Evolutionary conservation across 2,329 filamentous ascomycete genomes (phyloP), one percentile per base, ranked within the genome.

Genomic region (Fusarium falciforme): DNA sequence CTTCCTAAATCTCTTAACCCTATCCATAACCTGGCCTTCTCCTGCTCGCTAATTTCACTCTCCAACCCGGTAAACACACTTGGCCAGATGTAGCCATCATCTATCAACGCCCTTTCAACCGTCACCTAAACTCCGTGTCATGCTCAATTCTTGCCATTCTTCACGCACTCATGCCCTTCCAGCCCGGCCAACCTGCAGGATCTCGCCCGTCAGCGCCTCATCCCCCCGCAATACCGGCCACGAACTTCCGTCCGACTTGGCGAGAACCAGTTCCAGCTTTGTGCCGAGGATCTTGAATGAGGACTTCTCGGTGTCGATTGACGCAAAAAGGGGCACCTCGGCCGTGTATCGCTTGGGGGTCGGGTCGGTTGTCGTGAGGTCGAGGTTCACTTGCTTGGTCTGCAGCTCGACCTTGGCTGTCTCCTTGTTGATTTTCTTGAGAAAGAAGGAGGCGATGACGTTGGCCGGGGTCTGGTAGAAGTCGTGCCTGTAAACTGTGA

Each of bases 341-440:
- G 91, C 88, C 78, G 88, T 90, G 84, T 95, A 98, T 64, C 94
- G 90, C 88, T 98, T 98, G 6, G 89, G 88, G 27, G 84, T 90
- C 67, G 90, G 87, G 80, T 98, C 96, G 35, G 89, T 90, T 10
- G 96, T 99, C n/a, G 90, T 91, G 42, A 99, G 88, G 81, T 99
- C 94, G 49, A 99, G 88, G 12, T 89, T 87, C 60, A 98, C 84
- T 55, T 89, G 86, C 57, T 88, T 86, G 4, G 89, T 79, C 38
- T 86, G 82, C 81, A 98, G 96, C 27, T 89, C 86, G 54, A 98
- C 89, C 74, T 89, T 92, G 61, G 94, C 93, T 29, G 86, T 89
- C 27, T 92, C 89, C 84, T 96, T 97, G 84, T 95, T 91, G 78
- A 99, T 98, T 86, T 98, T 98, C 87, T 98, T 99, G 64, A 98